Evolutionary conservation across 2,329 filamentous ascomycete genomes (phyloP), one percentile per base, ranked within the genome.

Genomic region (Emmonsiellopsis sp.): DNA sequence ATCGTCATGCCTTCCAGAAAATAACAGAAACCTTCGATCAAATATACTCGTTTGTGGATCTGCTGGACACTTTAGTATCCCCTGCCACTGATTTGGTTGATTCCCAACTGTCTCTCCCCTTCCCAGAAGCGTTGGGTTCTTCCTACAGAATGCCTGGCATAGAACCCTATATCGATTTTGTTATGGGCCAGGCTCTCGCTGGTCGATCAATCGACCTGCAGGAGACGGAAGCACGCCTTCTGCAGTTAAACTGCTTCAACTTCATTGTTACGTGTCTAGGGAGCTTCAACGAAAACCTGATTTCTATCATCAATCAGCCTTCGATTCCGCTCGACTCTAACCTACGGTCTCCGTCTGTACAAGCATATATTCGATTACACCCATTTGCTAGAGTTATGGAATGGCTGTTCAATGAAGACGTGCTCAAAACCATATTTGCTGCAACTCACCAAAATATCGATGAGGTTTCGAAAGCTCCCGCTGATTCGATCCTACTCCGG

Each of bases 381-480:
- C 92, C 94, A 0, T 98, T 97, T 64, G 84, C 88, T 2, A 83
- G 94, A 55, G 85, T 95, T 13, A 96, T 97, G 87, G 93, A 98
- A 66, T 97, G 93, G 90, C 82, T 98, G 71, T 95, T 95, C 70
- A 96, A 95, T 65, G 89, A 94, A 63, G 89, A 86, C 59, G 88
- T 96, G 20, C 82, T 95, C 62, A 81, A 81, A 59, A 82, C 85
- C 11, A 73, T 98, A 1, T 92, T 96, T 68, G 79, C 82, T 54
- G 82, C 86, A 9, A 82, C 93, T 32, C 87, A 92, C 60, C 86
- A 94, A 66, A 82, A 92, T 60, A 73, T 85, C 13, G 76, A 79
- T 7, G 84, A 87, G 55, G 80, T 96, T 41, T 82, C 87, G 57
- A 83, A 81, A 61, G 82, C 89, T 9, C 75, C 83, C 4, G 82